A percentile compares a stretch with the other conserved stretches of the same genome.
phyloP scores from a whole-genome alignment of 306 rosid species.

The Bauhinia variegata region DNA sequence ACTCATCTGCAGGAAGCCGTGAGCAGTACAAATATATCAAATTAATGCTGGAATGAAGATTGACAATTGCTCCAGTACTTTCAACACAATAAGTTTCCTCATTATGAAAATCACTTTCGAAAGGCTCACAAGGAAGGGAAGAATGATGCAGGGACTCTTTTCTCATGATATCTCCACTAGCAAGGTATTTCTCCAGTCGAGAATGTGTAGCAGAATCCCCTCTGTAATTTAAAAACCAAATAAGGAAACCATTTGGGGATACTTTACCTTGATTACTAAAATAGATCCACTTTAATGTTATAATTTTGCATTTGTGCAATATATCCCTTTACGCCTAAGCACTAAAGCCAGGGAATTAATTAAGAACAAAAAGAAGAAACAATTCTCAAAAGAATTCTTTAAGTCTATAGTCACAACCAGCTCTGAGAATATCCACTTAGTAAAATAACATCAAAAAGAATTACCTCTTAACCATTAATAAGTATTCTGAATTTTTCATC shows the following conservation, averaged over 20 bases:
- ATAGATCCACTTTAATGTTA: slow-evolving; percentile 2
- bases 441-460: neutral
- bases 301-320: neutral
- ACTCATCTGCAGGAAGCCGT: slow-evolving; percentile 89
- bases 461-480: slow-evolving; percentile 80
- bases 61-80: slow-evolving; percentile 73
- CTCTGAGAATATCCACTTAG: neutral
- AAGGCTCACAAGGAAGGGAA: slow-evolving; percentile 55
- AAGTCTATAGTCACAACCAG: neutral
- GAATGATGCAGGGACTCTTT: slow-evolving; percentile 66
- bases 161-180: slow-evolving; percentile 70
- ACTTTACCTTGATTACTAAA: neutral
- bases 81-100: slow-evolving; percentile 61
- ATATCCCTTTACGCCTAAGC: slow-evolving; percentile 15
- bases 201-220: slow-evolving; percentile 61
- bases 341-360: neutral
- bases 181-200: slow-evolving; percentile 67
- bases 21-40: slow-evolving; percentile 80
- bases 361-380: neutral
- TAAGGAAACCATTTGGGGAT: neutral
- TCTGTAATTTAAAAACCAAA: slow-evolving; percentile 49
- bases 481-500: slow-evolving; percentile 69
- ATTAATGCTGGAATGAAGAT: slow-evolving; percentile 67
- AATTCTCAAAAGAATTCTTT: neutral
- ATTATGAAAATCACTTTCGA: slow-evolving; percentile 44